Conservation (phyloP, 106 monocot species). For the Posidonia australis region DNA sequence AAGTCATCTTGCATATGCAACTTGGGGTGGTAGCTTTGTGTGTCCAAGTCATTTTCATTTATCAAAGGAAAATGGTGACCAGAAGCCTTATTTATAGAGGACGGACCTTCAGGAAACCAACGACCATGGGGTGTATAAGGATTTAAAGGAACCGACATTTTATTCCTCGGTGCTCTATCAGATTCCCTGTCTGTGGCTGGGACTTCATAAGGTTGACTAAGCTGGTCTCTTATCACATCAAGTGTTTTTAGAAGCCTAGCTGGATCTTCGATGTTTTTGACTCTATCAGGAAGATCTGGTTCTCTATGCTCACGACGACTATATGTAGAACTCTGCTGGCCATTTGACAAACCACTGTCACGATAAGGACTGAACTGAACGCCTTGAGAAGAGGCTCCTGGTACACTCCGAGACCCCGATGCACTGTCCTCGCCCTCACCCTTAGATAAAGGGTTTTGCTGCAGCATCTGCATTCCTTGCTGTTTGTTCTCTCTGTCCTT, state of each 20-base stretch:
- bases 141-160: background rate
- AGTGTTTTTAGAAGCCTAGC: background rate
- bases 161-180: background rate
- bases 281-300: background rate
- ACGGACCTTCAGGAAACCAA: background rate
- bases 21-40: too few species aligned
- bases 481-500: background rate
- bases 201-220: slow-evolving; percentile 1
- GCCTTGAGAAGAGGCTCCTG: background rate
- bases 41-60: background rate
- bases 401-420: background rate
- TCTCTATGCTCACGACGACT: background rate
- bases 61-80: background rate
- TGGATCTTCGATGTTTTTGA: background rate
- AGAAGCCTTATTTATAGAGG: background rate
- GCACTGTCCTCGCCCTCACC: background rate
- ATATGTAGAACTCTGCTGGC: background rate
- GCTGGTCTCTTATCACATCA: background rate
- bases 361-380: background rate
- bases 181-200: background rate
- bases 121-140: background rate
- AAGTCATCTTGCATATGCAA: background rate
- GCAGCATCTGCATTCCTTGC: background rate
- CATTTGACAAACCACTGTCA: background rate
- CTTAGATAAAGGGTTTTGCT: background rate